phyloP scores from a whole-genome alignment of 1,284 basidiomycete species.

The Cystobasidiaceae sp. region DNA sequence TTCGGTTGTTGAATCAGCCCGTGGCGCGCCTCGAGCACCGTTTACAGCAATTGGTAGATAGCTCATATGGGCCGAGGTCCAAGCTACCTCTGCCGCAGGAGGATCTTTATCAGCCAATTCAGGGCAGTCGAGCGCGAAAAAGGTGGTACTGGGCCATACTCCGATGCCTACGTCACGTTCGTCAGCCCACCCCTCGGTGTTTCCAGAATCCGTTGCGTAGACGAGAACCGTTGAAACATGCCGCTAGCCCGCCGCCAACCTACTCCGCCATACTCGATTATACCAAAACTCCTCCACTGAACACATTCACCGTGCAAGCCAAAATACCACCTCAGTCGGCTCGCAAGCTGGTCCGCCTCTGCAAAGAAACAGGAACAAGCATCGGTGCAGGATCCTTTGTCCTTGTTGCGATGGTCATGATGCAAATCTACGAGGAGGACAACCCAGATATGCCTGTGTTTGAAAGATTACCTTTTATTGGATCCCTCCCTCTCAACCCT shows the following conservation, averaged over 20 bases:
- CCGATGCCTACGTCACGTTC: slow-evolving; percentile 3
- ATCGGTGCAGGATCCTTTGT: slow-evolving; percentile 18
- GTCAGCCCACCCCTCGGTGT: not conserved
- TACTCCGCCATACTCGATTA: slow-evolving; percentile 2
- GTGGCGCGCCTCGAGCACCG: not conserved
- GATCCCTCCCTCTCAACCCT: slow-evolving; percentile 15
- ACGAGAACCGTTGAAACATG: not conserved
- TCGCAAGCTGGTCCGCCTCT: not conserved
- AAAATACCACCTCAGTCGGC: not conserved
- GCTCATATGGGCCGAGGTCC: not conserved
- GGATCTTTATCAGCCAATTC: slow-evolving; percentile 15
- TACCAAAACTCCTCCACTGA: not conserved
- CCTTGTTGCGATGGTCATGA: slow-evolving; percentile 15
- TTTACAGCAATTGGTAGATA: too few relatives aligned
- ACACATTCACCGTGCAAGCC: slow-evolving; percentile 5
- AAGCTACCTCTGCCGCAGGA: slow-evolving; percentile 14
- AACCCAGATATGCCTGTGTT: not conserved
- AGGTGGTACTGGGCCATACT: slow-evolving; percentile 28
- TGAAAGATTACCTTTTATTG: slow-evolving; percentile 1
- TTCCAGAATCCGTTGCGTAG: slow-evolving; percentile 12
- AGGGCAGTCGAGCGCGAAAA: not conserved
- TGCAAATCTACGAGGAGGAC: slow-evolving; percentile 4
- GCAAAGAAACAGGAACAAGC: slow-evolving; percentile 1
- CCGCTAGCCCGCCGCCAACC: not conserved
- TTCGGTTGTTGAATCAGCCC: slow-evolving; percentile 3